Percentiles rank a stretch among this genome's conserved stretches.
These are phyloP conservation scores for Sporothrix humicola DNA, from an alignment of 2,329 filamentous ascomycete species.

Conservation along the genomic window DNA sequence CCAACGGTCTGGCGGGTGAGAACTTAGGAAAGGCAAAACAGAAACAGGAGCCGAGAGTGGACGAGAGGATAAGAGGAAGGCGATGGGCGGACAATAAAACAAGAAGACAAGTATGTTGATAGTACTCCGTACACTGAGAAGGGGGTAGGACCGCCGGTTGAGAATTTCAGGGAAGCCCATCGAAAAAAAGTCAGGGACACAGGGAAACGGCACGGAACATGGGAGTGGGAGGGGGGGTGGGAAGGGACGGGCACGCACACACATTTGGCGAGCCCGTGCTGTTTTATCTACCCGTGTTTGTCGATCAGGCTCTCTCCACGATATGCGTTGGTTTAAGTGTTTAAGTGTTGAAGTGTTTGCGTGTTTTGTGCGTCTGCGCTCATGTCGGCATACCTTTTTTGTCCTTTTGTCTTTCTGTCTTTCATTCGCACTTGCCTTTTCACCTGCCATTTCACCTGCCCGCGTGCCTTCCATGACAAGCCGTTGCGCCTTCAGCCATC, in stretches of 20 bases:
- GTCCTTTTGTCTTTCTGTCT: not conserved
- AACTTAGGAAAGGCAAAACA: not conserved
- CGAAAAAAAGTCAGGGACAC: not conserved
- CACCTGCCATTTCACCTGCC: not conserved
- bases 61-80: no score
- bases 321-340: not conserved
- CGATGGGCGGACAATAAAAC: no score
- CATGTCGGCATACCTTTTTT: not conserved
- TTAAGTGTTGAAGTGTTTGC: not conserved
- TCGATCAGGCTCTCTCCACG: conserved; percentile 28
- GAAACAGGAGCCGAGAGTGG: not conserved
- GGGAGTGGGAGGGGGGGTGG: not conserved
- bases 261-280: conserved; percentile 9
- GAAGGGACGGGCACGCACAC: not conserved
- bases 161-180: conserved; percentile 2
- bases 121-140: not conserved
- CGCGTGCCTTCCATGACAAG: not conserved
- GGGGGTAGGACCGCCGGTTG: conserved; percentile 8
- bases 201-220: conserved; percentile 18
- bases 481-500: not conserved
- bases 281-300: conserved; percentile 28
- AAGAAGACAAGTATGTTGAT: no score
- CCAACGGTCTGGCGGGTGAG: not conserved
- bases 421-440: not conserved
- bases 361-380: not conserved